Base-by-base conservation (phyloP, 805 yeast genomes). In the Hanseniaspora mollemarum region DNA sequence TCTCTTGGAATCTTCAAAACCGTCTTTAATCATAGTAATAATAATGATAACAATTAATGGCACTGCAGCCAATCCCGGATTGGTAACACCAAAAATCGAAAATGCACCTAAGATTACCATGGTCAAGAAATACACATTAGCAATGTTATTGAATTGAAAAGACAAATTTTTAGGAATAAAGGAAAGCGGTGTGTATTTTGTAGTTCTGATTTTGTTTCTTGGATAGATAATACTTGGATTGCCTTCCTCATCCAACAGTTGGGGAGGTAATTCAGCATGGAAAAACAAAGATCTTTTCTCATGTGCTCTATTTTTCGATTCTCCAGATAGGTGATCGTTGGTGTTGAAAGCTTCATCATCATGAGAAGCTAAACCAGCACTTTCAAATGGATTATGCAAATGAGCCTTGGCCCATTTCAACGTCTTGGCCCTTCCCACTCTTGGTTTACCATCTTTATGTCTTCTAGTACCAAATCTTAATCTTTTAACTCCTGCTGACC, bases 381-480 rank as follows among this genome's bases (percentile, higher is more conserved):
- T 61, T 50, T 63, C 67, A 49, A 60, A 57, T 3, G 69, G 68
- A 48, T 63, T 62, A 43, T 62, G 60, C 15, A 46, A 28, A n/a
- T 38, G 44, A 6, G 49, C 25, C 46, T 62, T 62, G n/a, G 65
- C 69, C 72, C 75, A 72, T 59, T 72, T 72, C 39, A 83, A 62
- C 0, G 90, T 81, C 59, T 72, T 80, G 16, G 80, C 74, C 56
- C 88, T 68, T 7, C 73, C 73, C 13, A 76, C 67, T 41, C 66
- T 64, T 21, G 92, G 88, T 43, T 73, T 71, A 8, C 94, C 94
- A 54, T 77, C 74, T 53, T 77, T 77, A 59, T 78, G 76, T 57
- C 95, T 74, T 56, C 83, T 86, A 3, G 96, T 88, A 53, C 96
- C 96, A 95, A 94, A 86, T 66, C 95, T 73, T 57, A 81, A 76